These are phyloP conservation scores for Ceratocystis alfenasii DNA, from an alignment of 2,329 filamentous ascomycete genomes.

Conservation along the genomic window DNA sequence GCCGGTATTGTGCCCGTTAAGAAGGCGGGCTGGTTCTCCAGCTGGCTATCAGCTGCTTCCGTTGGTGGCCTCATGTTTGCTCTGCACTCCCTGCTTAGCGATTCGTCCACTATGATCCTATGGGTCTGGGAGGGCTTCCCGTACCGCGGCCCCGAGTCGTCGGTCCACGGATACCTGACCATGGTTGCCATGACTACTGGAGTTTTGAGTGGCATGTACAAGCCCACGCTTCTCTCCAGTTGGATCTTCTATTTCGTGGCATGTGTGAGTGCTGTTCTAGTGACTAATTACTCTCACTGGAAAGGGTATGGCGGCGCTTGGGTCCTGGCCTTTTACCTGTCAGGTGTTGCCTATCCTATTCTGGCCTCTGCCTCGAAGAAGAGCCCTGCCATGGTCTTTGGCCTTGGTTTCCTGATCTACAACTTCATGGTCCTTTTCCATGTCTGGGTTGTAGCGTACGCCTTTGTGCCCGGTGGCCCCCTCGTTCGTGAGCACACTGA, in stretches of 20 bases:
- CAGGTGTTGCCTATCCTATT: conserved; percentile 64
- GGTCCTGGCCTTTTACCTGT: conserved; percentile 62
- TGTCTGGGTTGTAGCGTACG: conserved; percentile 96
- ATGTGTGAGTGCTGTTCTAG: conserved; percentile 63
- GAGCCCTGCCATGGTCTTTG: conserved; percentile 69
- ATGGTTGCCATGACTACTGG: conserved; percentile 78
- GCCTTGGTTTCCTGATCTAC: conserved; percentile 79
- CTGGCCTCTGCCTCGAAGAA: conserved; percentile 65
- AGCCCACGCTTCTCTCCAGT: conserved; percentile 56
- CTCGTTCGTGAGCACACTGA: conserved; percentile 89
- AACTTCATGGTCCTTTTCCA: conserved; percentile 94
- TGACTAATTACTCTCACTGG: conserved; percentile 75
- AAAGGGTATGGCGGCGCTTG: conserved; percentile 78
- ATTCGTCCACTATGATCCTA: conserved; percentile 96
- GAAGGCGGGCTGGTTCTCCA: conserved; percentile 43
- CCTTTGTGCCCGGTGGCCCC: conserved; percentile 89
- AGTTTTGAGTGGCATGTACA: conserved; percentile 61
- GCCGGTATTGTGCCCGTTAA: conserved; percentile 29
- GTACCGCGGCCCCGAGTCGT: conserved; percentile 72
- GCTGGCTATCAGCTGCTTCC: conserved; percentile 58
- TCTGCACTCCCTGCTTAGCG: conserved; percentile 83
- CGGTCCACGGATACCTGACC: conserved; percentile 80
- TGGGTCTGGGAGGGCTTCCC: conserved; percentile 98
- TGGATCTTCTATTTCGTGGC: conserved; percentile 72
- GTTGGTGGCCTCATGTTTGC: conserved; percentile 77